phyloP scores from a whole-genome alignment of 805 yeast species.

The Ogataea philodendri region DNA sequence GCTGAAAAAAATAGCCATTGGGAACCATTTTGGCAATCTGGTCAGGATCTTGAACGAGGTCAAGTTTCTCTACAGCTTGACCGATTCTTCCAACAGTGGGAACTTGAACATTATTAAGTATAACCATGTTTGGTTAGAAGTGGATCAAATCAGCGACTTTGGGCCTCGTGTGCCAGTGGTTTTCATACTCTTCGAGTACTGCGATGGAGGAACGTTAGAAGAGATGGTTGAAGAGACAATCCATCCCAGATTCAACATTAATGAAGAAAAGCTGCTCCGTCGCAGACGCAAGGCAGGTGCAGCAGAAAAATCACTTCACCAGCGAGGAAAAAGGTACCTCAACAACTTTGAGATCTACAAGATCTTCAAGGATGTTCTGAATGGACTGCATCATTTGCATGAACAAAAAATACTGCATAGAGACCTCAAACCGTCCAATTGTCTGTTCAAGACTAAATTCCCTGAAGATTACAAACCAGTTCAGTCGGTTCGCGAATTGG shows the following conservation, averaged over 20 bases:
- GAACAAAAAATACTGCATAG: conserved; percentile 76
- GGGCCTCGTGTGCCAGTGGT: conserved; percentile 60
- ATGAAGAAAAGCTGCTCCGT: conserved; percentile 36
- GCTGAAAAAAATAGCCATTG: conserved; percentile 79
- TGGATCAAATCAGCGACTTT: conserved; percentile 50
- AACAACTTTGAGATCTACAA: conserved; percentile 61
- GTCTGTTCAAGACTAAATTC: conserved; percentile 52
- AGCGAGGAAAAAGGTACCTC: conserved; percentile 39
- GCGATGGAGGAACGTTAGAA: conserved; percentile 86
- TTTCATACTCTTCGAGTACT: conserved; percentile 80
- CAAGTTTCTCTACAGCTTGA: conserved; percentile 57
- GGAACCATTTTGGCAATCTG: conserved; percentile 68
- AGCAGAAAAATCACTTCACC: background rate
- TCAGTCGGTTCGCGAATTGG: conserved; percentile 22
- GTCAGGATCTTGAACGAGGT: conserved; percentile 76
- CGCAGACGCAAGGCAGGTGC: conserved; percentile 20
- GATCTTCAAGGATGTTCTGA: conserved; percentile 63
- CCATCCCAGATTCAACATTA: conserved; percentile 38
- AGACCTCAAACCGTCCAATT: conserved; percentile 87
- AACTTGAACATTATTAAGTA: conserved; percentile 68
- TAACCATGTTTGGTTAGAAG: conserved; percentile 90
- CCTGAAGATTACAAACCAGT: conserved; percentile 25
- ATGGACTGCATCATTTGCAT: conserved; percentile 74
- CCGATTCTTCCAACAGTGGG: conserved; percentile 32
- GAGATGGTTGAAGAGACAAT: conserved; percentile 47